Conservation (phyloP, 176 grass and related monocot genomes). For the Aegilops bicornis region DNA sequence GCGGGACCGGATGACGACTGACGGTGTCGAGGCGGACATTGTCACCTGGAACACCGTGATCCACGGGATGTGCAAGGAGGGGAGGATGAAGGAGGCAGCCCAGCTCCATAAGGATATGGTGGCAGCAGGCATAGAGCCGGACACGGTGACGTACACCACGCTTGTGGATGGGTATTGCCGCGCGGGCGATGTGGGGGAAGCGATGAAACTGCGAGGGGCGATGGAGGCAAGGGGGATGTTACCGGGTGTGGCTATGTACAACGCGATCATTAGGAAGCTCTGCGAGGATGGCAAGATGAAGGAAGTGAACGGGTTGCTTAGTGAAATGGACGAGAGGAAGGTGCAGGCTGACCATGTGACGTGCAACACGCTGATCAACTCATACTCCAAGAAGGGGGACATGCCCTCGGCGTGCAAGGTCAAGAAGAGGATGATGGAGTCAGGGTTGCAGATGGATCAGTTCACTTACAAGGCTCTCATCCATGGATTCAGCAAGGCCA, state of each 20-base stretch:
- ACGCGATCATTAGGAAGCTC: constrained; percentile 74
- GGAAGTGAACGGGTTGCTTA: constrained; percentile 60
- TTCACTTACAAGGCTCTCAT: constrained; percentile 92
- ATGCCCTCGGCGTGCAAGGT: constrained; percentile 72
- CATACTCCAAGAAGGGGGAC: constrained; percentile 81
- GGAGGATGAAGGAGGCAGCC: constrained; percentile 64
- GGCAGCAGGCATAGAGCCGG: constrained; percentile 15
- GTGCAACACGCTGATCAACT: constrained; percentile 88
- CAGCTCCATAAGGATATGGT: constrained; percentile 57
- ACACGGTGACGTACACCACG: constrained; percentile 72
- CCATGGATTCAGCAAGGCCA: constrained; percentile 82
- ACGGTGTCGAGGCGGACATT: constrained; percentile 53
- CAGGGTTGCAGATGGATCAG: constrained; percentile 70
- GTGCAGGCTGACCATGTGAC: constrained; percentile 78
- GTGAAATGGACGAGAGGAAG: constrained; percentile 79
- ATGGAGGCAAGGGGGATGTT: constrained; percentile 68
- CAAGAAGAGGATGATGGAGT: constrained; percentile 78
- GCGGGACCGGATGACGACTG: constrained; percentile 65
- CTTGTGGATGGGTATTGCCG: constrained; percentile 86
- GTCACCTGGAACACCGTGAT: constrained; percentile 80
- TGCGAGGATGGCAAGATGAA: constrained; percentile 82
- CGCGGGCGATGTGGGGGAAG: constrained; percentile 46
- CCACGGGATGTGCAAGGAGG: constrained; percentile 72
- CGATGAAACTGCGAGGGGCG: constrained; percentile 46
- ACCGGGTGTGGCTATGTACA: constrained; percentile 64